Evolutionary conservation across 2,329 filamentous ascomycete species (phyloP).

Genomic region (Dactylonectria estremocensis): DNA sequence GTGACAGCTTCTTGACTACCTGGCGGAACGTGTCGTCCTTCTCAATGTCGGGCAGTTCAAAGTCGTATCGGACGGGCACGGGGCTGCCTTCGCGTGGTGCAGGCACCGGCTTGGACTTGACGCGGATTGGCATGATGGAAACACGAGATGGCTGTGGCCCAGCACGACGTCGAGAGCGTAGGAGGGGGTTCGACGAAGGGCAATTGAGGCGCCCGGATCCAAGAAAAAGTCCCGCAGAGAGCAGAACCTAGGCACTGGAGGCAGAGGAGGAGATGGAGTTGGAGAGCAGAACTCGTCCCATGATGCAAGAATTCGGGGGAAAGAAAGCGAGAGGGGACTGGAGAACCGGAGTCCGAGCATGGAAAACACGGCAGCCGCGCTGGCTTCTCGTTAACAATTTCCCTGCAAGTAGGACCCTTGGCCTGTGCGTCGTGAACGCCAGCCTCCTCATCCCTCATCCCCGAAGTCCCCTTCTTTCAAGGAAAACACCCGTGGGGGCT

Average conservation of each 20-base stretch:
- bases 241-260: not conserved
- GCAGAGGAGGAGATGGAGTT: not conserved
- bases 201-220: conserved; percentile 7
- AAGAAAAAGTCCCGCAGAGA: not conserved
- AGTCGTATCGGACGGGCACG: conserved; percentile 52
- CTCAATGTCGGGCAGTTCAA: conserved; percentile 69
- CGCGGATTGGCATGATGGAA: conserved; percentile 55
- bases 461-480: no score
- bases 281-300: conserved; percentile 8
- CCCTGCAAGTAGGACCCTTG: conserved; percentile 7
- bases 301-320: conserved; percentile 11
- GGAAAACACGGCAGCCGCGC: conserved; percentile 2
- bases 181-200: not conserved
- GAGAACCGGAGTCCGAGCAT: not conserved
- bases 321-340: conserved; percentile 1
- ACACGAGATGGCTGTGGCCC: not conserved
- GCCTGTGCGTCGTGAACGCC: conserved; percentile 17
- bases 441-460: not conserved
- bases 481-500: not conserved
- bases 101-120: conserved; percentile 53
- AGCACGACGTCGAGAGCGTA: not conserved
- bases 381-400: conserved; percentile 9
- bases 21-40: conserved; percentile 73
- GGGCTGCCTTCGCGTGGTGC: conserved; percentile 55
- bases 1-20: conserved; percentile 77